Conservation (phyloP, 1,284 basidiomycete genomes). For the Cutaneotrichosporon spelunceum region DNA sequence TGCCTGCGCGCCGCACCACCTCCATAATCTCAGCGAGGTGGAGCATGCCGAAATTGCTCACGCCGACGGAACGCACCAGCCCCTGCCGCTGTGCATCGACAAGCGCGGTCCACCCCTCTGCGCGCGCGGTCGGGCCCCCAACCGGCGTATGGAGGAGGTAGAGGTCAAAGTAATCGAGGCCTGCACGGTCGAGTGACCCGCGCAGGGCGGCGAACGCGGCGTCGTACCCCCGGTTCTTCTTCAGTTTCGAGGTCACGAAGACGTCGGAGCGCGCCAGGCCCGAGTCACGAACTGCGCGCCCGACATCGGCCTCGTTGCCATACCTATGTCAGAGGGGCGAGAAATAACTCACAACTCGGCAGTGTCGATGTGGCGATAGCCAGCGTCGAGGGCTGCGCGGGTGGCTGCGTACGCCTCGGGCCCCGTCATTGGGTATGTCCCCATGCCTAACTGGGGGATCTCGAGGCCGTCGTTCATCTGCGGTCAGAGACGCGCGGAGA, state of each 20-base stretch:
- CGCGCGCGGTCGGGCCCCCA: conserved; percentile 49
- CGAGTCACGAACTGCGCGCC: conserved; percentile 59
- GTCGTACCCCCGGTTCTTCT: conserved; percentile 60
- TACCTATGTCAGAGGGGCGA: conserved; percentile 56
- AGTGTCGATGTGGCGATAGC: conserved; percentile 65
- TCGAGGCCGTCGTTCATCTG: conserved; percentile 62
- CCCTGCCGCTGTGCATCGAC: conserved; percentile 52
- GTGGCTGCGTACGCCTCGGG: conserved; percentile 60
- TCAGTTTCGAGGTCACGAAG: conserved; percentile 69
- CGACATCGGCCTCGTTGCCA: conserved; percentile 64
- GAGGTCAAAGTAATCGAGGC: conserved; percentile 54
- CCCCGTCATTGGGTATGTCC: conserved; percentile 63
- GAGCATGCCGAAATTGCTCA: conserved; percentile 53
- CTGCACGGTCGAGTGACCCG: conserved; percentile 59
- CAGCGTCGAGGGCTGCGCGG: conserved; percentile 62
- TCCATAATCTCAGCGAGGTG: conserved; percentile 54
- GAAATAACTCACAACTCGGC: conserved; percentile 40
- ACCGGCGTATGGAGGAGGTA: conserved; percentile 54
- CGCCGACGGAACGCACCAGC: conserved; percentile 51
- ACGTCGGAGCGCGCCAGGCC: conserved; percentile 58
- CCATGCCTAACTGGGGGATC: conserved; percentile 60
- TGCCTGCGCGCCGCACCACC: conserved; percentile 4
- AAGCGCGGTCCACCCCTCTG: conserved; percentile 52
- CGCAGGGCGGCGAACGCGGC: conserved; percentile 57
- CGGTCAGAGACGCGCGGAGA: background rate